Evolutionary conservation across 148 eudicot species (phyloP).

Genomic region (Spergularia bocconei): DNA sequence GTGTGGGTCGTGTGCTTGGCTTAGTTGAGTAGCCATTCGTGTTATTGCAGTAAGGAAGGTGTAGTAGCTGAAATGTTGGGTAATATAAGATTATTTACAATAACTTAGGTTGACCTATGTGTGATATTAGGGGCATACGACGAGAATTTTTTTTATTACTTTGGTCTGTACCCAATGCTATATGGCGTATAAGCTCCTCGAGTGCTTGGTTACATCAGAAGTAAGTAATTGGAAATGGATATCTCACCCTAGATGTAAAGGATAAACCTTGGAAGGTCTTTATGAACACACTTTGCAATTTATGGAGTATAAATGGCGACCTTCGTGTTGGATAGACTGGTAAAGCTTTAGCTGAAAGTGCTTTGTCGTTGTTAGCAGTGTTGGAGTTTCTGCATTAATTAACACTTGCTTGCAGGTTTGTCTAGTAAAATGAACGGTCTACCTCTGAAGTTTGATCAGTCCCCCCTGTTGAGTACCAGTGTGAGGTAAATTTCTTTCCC

Average conservation of each 20-base stretch:
- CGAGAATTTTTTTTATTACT: neutral
- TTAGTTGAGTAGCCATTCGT: neutral
- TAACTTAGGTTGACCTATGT: neutral
- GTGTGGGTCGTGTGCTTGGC: neutral
- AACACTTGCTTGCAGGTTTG: slow-evolving; percentile 33
- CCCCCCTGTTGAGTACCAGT: slow-evolving; percentile 23
- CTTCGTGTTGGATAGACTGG: neutral
- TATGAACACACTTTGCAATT: neutral
- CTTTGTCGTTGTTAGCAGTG: neutral
- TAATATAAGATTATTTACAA: neutral
- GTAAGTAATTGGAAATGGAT: neutral
- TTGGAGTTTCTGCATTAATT: slow-evolving; percentile 2
- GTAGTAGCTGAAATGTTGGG: neutral
- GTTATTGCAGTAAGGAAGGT: neutral
- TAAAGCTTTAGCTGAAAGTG: neutral
- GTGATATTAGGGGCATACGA: neutral
- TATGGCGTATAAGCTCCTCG: neutral
- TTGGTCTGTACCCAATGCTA: neutral
- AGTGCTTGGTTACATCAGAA: neutral
- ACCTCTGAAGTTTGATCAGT: slow-evolving; percentile 39
- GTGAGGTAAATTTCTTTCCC: slow-evolving; percentile 37
- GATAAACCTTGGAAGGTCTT: neutral
- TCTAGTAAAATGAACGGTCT: slow-evolving; percentile 34
- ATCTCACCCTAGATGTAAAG: neutral
- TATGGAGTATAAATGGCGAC: neutral